These are phyloP conservation scores for Echinosophora koreensis DNA, from an alignment of 306 rosid genomes.

Conservation along the genomic window DNA sequence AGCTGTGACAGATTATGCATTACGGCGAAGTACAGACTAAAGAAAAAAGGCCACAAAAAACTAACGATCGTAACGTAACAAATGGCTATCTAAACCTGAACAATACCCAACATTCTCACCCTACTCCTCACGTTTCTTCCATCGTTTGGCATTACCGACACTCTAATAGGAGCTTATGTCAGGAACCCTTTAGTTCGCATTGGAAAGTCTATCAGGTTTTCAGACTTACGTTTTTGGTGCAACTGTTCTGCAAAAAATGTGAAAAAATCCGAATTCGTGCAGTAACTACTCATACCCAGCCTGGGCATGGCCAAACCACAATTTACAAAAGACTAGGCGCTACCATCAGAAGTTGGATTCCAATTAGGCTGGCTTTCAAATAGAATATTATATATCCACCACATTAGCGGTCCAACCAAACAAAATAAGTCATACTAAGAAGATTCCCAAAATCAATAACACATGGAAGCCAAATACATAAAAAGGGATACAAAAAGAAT, in stretches of 20 bases:
- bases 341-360: neutral
- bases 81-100: too few species aligned
- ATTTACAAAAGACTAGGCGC: neutral
- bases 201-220: neutral
- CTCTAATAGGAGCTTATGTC: neutral
- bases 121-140: neutral
- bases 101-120: too few species aligned
- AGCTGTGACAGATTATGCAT: too few species aligned
- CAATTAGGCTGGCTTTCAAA: conserved; percentile 1
- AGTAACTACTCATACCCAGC: neutral
- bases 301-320: neutral
- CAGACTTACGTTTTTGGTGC: neutral
- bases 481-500: conserved; percentile 16
- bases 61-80: too few species aligned
- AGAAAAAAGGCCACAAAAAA: too few species aligned
- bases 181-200: neutral
- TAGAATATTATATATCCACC: neutral
- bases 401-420: conserved; percentile 11
- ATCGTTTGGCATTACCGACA: neutral
- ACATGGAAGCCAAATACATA: conserved; percentile 36
- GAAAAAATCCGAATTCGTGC: neutral
- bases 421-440: neutral
- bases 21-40: too few species aligned
- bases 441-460: neutral
- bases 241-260: neutral